phyloP scores from a whole-genome alignment of 139 green algal genomes.

The Chlorella sp. region DNA sequence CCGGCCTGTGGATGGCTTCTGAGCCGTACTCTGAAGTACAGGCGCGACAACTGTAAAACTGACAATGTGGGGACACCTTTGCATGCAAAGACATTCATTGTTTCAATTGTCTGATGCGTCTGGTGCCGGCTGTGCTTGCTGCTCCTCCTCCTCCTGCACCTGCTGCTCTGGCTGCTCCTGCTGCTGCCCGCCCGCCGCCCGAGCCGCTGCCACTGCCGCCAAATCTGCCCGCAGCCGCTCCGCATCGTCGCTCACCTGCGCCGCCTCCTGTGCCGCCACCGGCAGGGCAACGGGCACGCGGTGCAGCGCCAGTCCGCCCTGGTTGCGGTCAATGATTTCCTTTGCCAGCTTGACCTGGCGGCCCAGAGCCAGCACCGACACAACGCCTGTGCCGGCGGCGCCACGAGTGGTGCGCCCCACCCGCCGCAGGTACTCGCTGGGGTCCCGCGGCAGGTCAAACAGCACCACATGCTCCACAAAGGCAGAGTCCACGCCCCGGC shows the following conservation, averaged over 20 bases:
- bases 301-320: constrained; percentile 79
- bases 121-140: not conserved
- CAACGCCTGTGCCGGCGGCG: constrained; percentile 75
- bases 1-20: too few species aligned
- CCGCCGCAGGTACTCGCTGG: constrained; percentile 93
- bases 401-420: constrained; percentile 91
- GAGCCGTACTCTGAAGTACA: too few species aligned
- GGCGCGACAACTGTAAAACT: not conserved
- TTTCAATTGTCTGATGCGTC: not conserved
- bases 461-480: constrained; percentile 88
- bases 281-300: constrained; percentile 57
- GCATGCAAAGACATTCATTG: not conserved
- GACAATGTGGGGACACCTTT: not conserved
- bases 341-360: constrained; percentile 81
- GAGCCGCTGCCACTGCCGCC: not conserved
- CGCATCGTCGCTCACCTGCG: not conserved
- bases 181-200: not conserved
- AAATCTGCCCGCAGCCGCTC: not conserved
- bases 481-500: constrained; percentile 79
- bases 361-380: constrained; percentile 89
- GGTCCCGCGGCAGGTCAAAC: constrained; percentile 97
- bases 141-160: not conserved
- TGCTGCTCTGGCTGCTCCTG: not conserved
- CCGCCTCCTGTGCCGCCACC: not conserved
- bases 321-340: constrained; percentile 77